Evolutionary conservation across 2,329 filamentous ascomycete species (phyloP).

Genomic region (Chaetomium olivaceum): DNA sequence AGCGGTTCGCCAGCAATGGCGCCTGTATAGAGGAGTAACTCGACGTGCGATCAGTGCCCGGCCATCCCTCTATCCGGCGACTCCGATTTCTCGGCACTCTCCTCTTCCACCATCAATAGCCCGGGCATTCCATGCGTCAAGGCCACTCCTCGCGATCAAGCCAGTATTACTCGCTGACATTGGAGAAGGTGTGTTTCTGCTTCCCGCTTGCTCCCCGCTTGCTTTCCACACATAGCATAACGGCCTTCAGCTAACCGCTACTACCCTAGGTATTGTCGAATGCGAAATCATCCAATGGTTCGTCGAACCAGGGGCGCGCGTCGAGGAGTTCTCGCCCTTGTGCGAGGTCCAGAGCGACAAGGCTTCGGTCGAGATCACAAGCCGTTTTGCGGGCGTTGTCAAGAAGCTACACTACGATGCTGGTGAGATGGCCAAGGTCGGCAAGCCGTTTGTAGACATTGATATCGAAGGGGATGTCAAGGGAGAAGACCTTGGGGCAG

Average conservation of each 20-base stretch:
- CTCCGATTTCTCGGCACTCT: slow-evolving; percentile 20
- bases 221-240: not conserved
- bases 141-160: slow-evolving; percentile 61
- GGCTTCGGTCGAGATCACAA: slow-evolving; percentile 87
- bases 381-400: slow-evolving; percentile 89
- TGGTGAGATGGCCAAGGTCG: slow-evolving; percentile 94
- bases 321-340: slow-evolving; percentile 96
- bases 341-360: slow-evolving; percentile 99
- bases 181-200: slow-evolving; percentile 66
- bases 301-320: slow-evolving; percentile 88
- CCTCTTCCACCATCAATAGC: slow-evolving; percentile 13
- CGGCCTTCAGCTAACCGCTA: slow-evolving; percentile 20
- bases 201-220: not conserved
- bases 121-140: slow-evolving; percentile 54
- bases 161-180: slow-evolving; percentile 83
- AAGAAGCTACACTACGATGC: slow-evolving; percentile 95
- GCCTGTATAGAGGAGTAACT: slow-evolving; percentile 42
- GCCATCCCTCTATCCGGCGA: slow-evolving; percentile 27
- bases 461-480: slow-evolving; percentile 81
- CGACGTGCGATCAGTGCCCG: slow-evolving; percentile 32
- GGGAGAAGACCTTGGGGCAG: slow-evolving; percentile 55
- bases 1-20: slow-evolving; percentile 54
- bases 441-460: slow-evolving; percentile 91
- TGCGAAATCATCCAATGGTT: slow-evolving; percentile 99
- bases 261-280: slow-evolving; percentile 81